Evolutionary conservation across 345 rosid genomes (phyloP).

Genomic region (Odontarrhena argentea): DNA sequence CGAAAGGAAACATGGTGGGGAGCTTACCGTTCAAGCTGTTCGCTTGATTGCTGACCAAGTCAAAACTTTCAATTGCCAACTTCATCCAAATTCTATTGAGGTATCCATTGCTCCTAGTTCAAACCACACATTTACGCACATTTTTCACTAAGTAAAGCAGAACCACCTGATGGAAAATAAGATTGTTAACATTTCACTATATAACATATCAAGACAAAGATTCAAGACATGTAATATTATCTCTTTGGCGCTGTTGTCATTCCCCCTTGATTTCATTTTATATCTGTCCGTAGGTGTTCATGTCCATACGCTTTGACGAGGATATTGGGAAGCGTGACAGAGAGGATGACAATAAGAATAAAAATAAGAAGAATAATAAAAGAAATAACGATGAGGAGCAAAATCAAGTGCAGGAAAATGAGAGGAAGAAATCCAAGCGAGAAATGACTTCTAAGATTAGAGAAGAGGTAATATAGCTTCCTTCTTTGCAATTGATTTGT

Average conservation of each 20-base stretch:
- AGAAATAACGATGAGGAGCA: constrained; percentile 61
- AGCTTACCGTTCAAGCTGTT: constrained; percentile 76
- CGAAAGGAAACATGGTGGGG: constrained; percentile 92
- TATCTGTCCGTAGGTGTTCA: constrained; percentile 60
- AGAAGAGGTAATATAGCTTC: constrained; percentile 62
- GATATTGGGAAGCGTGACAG: constrained; percentile 57
- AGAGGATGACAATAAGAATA: constrained; percentile 47
- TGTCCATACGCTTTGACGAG: constrained; percentile 85
- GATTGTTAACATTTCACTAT: constrained; percentile 6
- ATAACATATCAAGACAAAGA: constrained; percentile 6
- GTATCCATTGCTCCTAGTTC: constrained; percentile 41
- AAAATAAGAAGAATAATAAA: constrained; percentile 59
- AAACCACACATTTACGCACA: constrained; percentile 8
- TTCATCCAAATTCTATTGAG: constrained; percentile 90
- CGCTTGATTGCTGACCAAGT: constrained; percentile 81
- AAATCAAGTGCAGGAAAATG: constrained; percentile 52
- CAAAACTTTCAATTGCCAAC: constrained; percentile 72
- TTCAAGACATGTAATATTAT: neutral
- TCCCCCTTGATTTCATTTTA: constrained; percentile 9
- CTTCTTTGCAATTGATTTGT: constrained; percentile 11
- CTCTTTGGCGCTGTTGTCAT: constrained; percentile 25
- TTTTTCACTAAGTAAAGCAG: constrained; percentile 2
- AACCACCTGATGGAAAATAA: constrained; percentile 12
- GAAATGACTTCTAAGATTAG: constrained; percentile 69
- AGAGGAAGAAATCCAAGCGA: constrained; percentile 69